These are phyloP conservation scores for Coffea canephora DNA, from an alignment of 257 asterid genomes.

Conservation along the genomic window DNA sequence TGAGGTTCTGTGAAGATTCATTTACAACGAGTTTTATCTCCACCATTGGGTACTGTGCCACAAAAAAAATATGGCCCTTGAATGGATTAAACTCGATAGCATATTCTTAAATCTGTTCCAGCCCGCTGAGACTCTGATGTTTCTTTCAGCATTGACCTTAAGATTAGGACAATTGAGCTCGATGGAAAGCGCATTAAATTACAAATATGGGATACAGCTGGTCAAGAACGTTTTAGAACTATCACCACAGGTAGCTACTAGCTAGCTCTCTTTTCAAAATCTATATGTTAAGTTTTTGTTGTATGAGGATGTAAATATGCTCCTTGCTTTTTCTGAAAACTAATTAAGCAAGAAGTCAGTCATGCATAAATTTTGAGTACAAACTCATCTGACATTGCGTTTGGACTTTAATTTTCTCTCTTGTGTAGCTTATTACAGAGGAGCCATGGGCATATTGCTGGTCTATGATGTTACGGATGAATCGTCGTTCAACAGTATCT, in stretches of 20 bases:
- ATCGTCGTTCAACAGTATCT: constrained; percentile 23
- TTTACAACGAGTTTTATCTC: constrained; percentile 25
- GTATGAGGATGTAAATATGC: background rate
- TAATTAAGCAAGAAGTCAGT: background rate
- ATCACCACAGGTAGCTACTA: constrained; percentile 16
- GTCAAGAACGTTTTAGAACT: constrained; percentile 28
- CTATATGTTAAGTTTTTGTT: too few species aligned
- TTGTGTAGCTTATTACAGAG: constrained; percentile 24
- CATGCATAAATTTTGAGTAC: background rate
- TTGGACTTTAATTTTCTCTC: background rate
- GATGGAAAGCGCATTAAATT: constrained; percentile 25
- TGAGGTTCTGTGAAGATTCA: constrained; percentile 26
- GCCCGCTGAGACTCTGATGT: background rate
- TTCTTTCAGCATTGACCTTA: constrained; percentile 21
- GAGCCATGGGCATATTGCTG: constrained; percentile 30
- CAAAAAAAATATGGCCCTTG: background rate
- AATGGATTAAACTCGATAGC: background rate
- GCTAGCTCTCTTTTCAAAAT: background rate
- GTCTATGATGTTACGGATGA: constrained; percentile 25
- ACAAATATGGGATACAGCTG: constrained; percentile 31
- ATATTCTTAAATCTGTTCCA: background rate
- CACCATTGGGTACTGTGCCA: constrained; percentile 19
- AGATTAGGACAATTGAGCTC: constrained; percentile 22
- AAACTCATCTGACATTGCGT: background rate
- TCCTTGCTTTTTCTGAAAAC: background rate